A percentile compares a stretch with the other conserved stretches of the same genome.
Evolutionary conservation across 495 filamentous ascomycete genomes (phyloP).

Genomic region (Annulohypoxylon bovei): DNA sequence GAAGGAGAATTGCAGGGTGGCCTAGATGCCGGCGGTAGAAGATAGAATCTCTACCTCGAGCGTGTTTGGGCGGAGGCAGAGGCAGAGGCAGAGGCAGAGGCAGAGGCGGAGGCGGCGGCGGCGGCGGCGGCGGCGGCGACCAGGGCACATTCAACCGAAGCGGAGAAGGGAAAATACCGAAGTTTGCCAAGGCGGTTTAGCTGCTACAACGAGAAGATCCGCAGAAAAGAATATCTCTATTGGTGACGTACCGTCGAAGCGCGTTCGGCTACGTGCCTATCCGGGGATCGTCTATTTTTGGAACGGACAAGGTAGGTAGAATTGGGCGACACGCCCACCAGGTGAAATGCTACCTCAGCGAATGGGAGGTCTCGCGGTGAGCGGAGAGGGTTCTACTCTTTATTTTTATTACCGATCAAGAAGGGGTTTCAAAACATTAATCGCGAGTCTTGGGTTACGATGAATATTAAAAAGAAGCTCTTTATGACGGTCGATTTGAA

Average conservation of each 20-base stretch:
- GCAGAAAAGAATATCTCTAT: conserved; percentile 3
- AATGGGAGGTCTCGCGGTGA: conserved; percentile 10
- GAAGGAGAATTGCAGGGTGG: conserved; percentile 88
- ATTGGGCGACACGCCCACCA: conserved; percentile 22
- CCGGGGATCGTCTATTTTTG: conserved; percentile 21
- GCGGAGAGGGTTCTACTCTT: background rate
- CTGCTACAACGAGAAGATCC: conserved; percentile 13
- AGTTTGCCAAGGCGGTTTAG: conserved; percentile 8
- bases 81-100: background rate
- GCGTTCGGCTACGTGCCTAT: conserved; percentile 6
- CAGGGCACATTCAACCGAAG: background rate
- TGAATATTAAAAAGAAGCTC: conserved; percentile 21
- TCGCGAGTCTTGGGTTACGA: conserved; percentile 27
- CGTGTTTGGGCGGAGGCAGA: background rate
- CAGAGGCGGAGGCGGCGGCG: background rate
- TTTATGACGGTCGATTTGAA: background rate
- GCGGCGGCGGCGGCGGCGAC: background rate
- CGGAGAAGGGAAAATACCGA: background rate
- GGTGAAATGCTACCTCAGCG: conserved; percentile 2
- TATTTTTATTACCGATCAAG: conserved; percentile 16
- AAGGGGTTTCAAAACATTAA: conserved; percentile 20
- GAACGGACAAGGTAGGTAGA: conserved; percentile 9
- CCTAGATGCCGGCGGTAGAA: conserved; percentile 67
- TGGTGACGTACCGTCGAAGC: conserved; percentile 12
- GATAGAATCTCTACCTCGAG: conserved; percentile 37